Conservation (phyloP, 306 rosid species). For the Acacia melanoxylon region DNA sequence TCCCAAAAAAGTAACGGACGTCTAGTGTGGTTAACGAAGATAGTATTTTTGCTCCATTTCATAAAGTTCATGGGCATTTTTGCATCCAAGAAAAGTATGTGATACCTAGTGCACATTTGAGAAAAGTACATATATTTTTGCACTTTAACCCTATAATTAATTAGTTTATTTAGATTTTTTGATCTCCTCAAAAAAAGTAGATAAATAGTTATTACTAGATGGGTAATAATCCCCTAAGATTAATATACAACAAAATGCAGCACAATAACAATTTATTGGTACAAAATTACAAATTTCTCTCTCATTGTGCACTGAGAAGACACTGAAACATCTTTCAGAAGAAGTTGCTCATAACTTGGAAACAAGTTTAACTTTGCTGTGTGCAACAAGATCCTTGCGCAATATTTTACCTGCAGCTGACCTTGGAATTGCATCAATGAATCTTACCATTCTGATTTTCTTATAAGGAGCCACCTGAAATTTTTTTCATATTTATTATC, state of each 20-base stretch:
- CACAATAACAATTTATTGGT: not conserved
- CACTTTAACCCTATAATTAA: no score
- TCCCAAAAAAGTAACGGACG: no score
- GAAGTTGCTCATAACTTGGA: slow-evolving; percentile 57
- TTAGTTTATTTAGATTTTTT: no score
- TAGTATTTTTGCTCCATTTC: no score
- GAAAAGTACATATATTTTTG: no score
- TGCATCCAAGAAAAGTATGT: no score
- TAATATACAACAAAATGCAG: not conserved
- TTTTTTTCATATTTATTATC: not conserved
- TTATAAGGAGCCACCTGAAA: slow-evolving; percentile 92
- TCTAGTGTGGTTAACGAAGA: no score
- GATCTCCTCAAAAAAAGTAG: no score
- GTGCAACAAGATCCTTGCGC: slow-evolving; percentile 79
- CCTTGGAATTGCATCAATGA: slow-evolving; percentile 67
- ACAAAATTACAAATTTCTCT: not conserved
- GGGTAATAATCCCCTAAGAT: not conserved
- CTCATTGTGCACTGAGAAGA: not conserved
- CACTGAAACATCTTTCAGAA: slow-evolving; percentile 3
- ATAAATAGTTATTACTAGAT: no score
- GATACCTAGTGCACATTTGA: no score
- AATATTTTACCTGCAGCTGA: slow-evolving; percentile 90
- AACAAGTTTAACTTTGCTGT: slow-evolving; percentile 45
- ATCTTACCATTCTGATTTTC: slow-evolving; percentile 74
- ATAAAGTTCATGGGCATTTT: no score